A percentile compares a stretch with the other conserved stretches of the same genome.
These are phyloP conservation scores for Rhizophagus sp. DNA, from an alignment of 192 early-diverging fungal genomes.

Conservation along the genomic window DNA sequence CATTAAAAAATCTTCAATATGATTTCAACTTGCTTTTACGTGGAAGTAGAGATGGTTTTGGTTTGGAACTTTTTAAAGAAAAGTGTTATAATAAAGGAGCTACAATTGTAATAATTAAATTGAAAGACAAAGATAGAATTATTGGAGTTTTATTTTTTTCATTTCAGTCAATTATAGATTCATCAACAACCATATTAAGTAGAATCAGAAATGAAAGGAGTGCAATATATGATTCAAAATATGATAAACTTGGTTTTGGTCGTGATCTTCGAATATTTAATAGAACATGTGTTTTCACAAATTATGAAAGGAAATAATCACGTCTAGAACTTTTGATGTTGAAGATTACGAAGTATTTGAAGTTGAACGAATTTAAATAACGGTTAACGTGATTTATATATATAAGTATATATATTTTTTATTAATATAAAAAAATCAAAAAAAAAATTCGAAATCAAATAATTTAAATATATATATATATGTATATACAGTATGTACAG, in stretches of 20 bases:
- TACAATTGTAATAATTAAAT: neutral
- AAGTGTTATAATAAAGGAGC: constrained; percentile 17
- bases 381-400: too few species aligned
- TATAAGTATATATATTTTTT: too few species aligned
- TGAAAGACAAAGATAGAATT: neutral
- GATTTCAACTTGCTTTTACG: constrained; percentile 21
- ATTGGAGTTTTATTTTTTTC: constrained; percentile 20
- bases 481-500: too few species aligned
- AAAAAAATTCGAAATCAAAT: too few species aligned
- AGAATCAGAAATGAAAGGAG: neutral
- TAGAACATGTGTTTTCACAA: neutral
- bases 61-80: neutral
- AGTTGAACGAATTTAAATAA: too few species aligned
- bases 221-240: neutral
- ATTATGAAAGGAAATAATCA: too few species aligned
- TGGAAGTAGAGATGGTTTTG: constrained; percentile 13
- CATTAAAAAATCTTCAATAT: neutral
- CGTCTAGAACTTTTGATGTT: too few species aligned
- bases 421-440: too few species aligned
- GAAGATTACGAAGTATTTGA: too few species aligned
- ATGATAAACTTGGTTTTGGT: neutral
- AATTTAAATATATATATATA: too few species aligned
- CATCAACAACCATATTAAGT: neutral
- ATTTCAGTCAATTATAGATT: neutral
- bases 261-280: neutral